These are phyloP conservation scores for Fusarium haematococcum DNA, from an alignment of 2,329 filamentous ascomycete species.

Conservation along the genomic window DNA sequence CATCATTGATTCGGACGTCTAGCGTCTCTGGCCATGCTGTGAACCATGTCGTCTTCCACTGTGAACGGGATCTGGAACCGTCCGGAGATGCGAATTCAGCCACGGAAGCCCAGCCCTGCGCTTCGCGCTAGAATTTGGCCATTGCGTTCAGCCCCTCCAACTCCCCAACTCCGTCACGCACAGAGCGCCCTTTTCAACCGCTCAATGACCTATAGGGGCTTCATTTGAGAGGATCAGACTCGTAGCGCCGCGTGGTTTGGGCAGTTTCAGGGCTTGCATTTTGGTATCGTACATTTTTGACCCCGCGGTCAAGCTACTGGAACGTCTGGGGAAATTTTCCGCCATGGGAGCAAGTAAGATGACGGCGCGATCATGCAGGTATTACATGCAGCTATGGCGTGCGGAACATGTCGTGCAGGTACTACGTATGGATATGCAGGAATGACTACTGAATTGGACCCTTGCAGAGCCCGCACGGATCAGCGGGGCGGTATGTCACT, in stretches of 20 bases:
- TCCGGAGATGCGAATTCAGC: too few species aligned
- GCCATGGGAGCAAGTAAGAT: background rate
- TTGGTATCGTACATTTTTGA: too few species aligned
- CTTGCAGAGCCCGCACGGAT: background rate
- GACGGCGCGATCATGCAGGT: too few species aligned
- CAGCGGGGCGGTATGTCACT: background rate
- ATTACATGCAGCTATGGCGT: background rate
- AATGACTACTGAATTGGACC: background rate
- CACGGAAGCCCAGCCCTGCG: too few species aligned
- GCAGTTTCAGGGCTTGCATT: too few species aligned
- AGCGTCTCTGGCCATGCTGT: too few species aligned
- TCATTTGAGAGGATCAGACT: background rate
- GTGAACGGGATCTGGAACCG: too few species aligned
- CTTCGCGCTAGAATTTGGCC: too few species aligned
- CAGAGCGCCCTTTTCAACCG: background rate
- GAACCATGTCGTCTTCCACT: too few species aligned
- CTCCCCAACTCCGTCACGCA: background rate
- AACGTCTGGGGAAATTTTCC: background rate
- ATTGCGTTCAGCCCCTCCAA: background rate
- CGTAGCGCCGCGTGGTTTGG: too few species aligned
- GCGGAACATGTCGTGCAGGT: background rate
- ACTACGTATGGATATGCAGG: background rate
- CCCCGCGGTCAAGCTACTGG: too few species aligned
- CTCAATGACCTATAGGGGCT: background rate
- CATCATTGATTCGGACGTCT: too few species aligned